Conservation (phyloP, 139 green algal genomes). For the Closterium sp. region DNA sequence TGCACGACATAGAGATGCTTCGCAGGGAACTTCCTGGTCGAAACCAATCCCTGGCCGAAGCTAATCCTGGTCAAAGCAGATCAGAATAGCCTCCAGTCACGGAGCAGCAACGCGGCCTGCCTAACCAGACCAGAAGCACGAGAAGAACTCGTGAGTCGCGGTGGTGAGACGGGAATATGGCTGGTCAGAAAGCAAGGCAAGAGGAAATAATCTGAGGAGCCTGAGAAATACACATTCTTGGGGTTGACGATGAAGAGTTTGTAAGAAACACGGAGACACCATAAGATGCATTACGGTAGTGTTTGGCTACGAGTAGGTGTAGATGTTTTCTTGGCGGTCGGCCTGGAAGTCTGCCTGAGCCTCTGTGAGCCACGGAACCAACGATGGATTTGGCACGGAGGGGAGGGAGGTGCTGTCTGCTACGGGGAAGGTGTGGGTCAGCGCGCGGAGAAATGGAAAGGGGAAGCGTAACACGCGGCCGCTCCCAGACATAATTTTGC, state of each 20-base stretch:
- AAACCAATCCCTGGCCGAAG: neutral
- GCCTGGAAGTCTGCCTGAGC: neutral
- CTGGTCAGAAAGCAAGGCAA: neutral
- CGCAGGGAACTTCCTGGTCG: neutral
- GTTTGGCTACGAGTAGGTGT: neutral
- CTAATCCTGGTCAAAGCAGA: no score
- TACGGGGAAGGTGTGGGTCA: no score
- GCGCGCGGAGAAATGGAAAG: neutral
- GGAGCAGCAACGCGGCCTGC: no score
- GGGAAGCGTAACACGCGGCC: neutral
- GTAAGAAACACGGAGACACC: no score
- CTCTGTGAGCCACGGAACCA: neutral
- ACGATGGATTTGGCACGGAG: neutral
- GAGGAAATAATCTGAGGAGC: neutral
- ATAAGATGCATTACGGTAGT: neutral
- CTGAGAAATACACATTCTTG: neutral
- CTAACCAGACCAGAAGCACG: no score
- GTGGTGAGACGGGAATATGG: neutral
- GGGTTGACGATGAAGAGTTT: neutral
- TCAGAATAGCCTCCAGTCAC: neutral
- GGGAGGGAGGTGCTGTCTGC: neutral
- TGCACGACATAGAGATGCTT: no score
- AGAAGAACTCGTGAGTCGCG: no score
- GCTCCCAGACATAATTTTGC: no score
- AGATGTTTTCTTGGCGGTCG: no score